Evolutionary conservation across 179 eudicot genomes (phyloP).

Genomic region (Vitellaria paradoxa): DNA sequence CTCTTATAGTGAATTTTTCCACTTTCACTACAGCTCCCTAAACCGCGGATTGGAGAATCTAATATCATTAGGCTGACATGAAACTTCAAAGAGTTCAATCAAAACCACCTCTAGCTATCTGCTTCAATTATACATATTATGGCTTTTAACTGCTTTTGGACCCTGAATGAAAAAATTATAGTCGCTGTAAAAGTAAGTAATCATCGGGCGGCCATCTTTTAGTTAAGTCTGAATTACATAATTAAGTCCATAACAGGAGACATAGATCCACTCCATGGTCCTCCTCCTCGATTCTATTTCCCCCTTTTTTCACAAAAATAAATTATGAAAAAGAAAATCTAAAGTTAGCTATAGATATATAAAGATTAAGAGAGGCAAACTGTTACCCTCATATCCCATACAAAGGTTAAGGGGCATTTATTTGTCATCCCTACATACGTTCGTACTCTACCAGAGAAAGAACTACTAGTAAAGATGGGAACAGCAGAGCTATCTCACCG

Average conservation of each 20-base stretch:
- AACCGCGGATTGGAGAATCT: too few species aligned
- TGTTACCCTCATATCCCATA: not conserved
- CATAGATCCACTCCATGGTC: not conserved
- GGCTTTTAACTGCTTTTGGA: slow-evolving; percentile 9
- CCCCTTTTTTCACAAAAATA: not conserved
- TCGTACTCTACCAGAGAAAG: not conserved
- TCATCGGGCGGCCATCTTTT: not conserved
- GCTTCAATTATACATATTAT: slow-evolving; percentile 3
- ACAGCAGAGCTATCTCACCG: too few species aligned
- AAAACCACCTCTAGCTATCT: not conserved
- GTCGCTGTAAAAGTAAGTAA: not conserved
- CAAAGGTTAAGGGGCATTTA: slow-evolving; percentile 7
- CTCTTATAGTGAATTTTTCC: too few species aligned
- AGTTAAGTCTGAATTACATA: not conserved
- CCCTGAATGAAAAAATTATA: not conserved
- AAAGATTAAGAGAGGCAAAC: not conserved
- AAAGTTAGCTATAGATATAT: too few species aligned
- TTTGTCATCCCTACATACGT: slow-evolving; percentile 21
- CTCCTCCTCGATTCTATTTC: not conserved
- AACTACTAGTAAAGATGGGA: too few species aligned
- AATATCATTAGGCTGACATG: slow-evolving; percentile 7
- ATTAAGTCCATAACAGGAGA: too few species aligned
- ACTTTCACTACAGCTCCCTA: too few species aligned
- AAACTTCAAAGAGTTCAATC: slow-evolving; percentile 7
- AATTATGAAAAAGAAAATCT: too few species aligned